Evolutionary conservation across 495 filamentous ascomycete genomes (phyloP).

Genomic region (Symbiotaphrina buchneri): DNA sequence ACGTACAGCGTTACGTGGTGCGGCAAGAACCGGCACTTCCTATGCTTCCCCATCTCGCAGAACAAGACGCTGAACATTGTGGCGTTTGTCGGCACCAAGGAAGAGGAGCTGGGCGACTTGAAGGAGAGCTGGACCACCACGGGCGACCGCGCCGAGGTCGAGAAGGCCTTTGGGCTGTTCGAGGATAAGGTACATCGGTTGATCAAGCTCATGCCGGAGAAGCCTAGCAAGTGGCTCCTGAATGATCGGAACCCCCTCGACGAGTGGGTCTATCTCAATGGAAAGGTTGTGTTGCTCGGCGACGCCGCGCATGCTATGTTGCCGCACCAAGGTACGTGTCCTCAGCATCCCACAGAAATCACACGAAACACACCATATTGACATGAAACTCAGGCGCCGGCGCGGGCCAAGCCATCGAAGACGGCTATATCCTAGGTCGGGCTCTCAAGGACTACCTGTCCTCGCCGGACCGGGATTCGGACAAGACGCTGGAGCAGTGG

Average conservation of each 20-base stretch:
- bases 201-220: constrained; percentile 10
- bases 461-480: no score
- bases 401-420: constrained; percentile 17
- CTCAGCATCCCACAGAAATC: no score
- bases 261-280: constrained; percentile 14
- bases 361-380: background rate
- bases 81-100: constrained; percentile 8
- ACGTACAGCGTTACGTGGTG: constrained; percentile 10
- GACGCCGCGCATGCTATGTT: constrained; percentile 24
- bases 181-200: constrained; percentile 11
- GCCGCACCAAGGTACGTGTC: constrained; percentile 10
- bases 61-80: constrained; percentile 12
- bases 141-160: constrained; percentile 12
- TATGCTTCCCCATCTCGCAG: constrained; percentile 11
- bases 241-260: constrained; percentile 17
- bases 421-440: constrained; percentile 16
- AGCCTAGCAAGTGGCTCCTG: constrained; percentile 17
- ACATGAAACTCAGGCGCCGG: constrained; percentile 6
- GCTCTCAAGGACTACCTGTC: constrained; percentile 12
- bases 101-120: constrained; percentile 8
- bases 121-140: constrained; percentile 15
- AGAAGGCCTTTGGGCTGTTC: constrained; percentile 13
- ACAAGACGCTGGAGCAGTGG: constrained; percentile 9
- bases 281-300: constrained; percentile 17
- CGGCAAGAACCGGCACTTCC: constrained; percentile 9